Evolutionary conservation across 2,329 filamentous ascomycete species (phyloP).

Genomic region (Epichloe sp.): DNA sequence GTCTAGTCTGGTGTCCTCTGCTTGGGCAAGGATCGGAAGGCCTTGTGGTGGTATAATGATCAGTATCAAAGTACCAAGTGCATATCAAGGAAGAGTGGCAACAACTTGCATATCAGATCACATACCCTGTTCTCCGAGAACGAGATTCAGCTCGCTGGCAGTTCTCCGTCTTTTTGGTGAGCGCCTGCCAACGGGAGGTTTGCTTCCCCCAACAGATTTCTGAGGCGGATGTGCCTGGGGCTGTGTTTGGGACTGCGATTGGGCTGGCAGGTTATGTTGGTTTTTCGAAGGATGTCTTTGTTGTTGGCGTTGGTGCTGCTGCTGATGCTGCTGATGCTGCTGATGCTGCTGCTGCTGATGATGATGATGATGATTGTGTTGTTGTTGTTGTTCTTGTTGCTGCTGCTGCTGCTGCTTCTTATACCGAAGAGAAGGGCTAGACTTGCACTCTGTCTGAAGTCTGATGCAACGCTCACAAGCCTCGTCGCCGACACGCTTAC

Average conservation of each 20-base stretch:
- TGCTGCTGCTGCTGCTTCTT: constrained; percentile 21
- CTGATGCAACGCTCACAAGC: constrained; percentile 29
- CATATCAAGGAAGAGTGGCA: neutral
- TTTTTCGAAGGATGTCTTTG: constrained; percentile 7
- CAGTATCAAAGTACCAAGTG: neutral
- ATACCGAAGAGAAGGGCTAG: constrained; percentile 28
- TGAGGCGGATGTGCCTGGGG: constrained; percentile 2
- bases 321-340: constrained; percentile 7
- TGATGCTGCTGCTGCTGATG: constrained; percentile 12
- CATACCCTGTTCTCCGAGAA: constrained; percentile 24
- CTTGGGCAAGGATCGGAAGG: constrained; percentile 14
- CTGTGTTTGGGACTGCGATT: constrained; percentile 3
- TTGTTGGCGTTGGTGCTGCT: constrained; percentile 6
- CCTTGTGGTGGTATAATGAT: constrained; percentile 5
- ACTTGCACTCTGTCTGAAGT: constrained; percentile 29
- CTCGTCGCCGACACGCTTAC: constrained; percentile 27
- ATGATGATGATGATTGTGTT: constrained; percentile 12
- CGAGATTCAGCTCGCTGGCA: constrained; percentile 19
- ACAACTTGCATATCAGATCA: neutral
- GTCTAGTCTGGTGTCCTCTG: constrained; percentile 12
- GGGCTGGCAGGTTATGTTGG: constrained; percentile 1
- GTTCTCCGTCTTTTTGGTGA: constrained; percentile 26
- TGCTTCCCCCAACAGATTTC: constrained; percentile 2
- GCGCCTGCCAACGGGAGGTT: constrained; percentile 13
- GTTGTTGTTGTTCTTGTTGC: constrained; percentile 11